Evolutionary conservation across 1,139 yeast species (phyloP).

Genomic region (Torulaspora pretoriensis): DNA sequence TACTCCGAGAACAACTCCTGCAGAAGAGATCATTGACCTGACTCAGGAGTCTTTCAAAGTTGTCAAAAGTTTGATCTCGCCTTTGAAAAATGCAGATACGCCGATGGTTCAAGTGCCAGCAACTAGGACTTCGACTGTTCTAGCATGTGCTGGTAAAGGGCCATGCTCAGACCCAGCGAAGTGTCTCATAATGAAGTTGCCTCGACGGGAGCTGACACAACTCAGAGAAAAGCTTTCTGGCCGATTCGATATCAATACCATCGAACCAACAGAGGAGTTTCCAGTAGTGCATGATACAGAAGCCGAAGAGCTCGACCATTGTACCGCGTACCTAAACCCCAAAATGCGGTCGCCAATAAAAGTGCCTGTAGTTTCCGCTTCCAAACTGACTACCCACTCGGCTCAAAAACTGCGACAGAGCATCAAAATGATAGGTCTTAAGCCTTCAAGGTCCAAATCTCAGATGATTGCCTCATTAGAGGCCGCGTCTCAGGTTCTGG

Average conservation of each 20-base stretch:
- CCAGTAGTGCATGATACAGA: conserved; percentile 17
- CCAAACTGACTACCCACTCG: conserved; percentile 19
- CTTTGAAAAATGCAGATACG: conserved; percentile 19
- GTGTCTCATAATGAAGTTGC: not conserved
- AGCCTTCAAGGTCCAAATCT: conserved; percentile 27
- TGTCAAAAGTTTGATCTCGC: conserved; percentile 30
- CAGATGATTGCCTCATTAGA: conserved; percentile 30
- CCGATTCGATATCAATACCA: not conserved
- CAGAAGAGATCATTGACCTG: conserved; percentile 25
- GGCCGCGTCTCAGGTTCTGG: conserved; percentile 27
- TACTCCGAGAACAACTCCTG: conserved; percentile 11
- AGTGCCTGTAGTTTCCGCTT: not conserved
- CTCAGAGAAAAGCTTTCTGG: conserved; percentile 1
- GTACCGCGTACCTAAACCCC: not conserved
- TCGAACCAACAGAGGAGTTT: conserved; percentile 5
- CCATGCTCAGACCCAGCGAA: not conserved
- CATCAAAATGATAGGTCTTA: conserved; percentile 29
- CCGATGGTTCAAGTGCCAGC: conserved; percentile 31
- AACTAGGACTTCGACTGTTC: conserved; percentile 26
- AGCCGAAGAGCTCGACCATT: conserved; percentile 7
- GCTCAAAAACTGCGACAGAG: conserved; percentile 27
- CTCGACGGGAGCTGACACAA: conserved; percentile 1
- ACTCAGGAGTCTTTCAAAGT: conserved; percentile 33
- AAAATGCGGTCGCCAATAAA: conserved; percentile 1
- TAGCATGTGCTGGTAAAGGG: not conserved